Base-by-base conservation (phyloP, 202 grass and related monocot genomes). In the Digitaria exilis region DNA sequence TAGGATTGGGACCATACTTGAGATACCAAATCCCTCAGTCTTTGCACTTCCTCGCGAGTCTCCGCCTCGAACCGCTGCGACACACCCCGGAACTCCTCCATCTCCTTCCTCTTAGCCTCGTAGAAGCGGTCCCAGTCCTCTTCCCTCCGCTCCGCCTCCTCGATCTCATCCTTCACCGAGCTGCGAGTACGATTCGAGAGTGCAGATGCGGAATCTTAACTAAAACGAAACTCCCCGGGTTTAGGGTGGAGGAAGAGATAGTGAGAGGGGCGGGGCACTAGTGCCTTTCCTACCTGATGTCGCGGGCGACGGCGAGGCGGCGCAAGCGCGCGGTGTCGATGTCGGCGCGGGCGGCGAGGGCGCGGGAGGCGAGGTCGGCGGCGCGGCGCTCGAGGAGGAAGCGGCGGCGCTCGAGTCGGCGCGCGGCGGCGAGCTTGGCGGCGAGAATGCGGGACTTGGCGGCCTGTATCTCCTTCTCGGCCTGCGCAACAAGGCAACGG, bases 381-480 rank as follows among this genome's bases (percentile, higher is more conserved):
- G 81, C 82, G 49, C 77, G 78, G 75, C 88, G 72, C 76, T 93
- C 87, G 39, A 97, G 88, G 76, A 97, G 87, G 64, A 95, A 89
- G 82, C 82, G 86, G 21, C 90, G 95, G 44, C 58, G 85, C 84
- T 92, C 81, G 37, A 87, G 56, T 7, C 87, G 80, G 60, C 86
- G 84, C 10, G 86, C 26, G 64, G 80, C 57, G 39, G 90, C 60
- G 76, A 83, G 12, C 69, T 93, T 95, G 5, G 87, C 55, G n/a
- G 44, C 32, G 41, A 94, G 88, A 14, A 97, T 68, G 51, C 92
- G 88, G 28, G 84, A 85, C 71, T 90, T 91, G 41, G 76, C 62
- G 59, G 76, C 69, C 81, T 89, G 96, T 60, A 95, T 80, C 73
- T 95, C 88, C 84, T 88, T 93, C 89, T 98, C 90, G 18, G 79